Base-by-base conservation (phyloP, 345 rosid genomes). In the Syzygium grande region DNA sequence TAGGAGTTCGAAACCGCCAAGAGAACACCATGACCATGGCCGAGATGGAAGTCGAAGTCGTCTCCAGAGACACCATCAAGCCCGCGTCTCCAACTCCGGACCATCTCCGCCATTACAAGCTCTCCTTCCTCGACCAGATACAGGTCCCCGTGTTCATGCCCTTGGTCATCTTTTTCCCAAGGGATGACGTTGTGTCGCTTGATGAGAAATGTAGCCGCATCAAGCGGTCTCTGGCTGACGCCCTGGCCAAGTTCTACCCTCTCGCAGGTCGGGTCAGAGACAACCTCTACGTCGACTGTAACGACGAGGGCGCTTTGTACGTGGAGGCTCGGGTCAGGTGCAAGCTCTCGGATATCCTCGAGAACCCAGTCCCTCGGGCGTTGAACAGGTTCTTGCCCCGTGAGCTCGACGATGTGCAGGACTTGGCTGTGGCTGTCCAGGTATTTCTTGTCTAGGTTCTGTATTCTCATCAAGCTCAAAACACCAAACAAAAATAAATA, bases 51-150 rank as follows among this genome's bases (percentile, higher is more conserved):
- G 84, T 87, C 12, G 89, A 92, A 88, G 84, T 89, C 17, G 5
- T 88, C 86, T 90, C 88, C 86, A 79, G 14, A 21, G 91, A 88
- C 34, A 87, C 84, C 17, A 89, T 93, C 88, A 90, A 91, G 80
- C 95, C 94, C 56, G 87, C 91, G 9, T 85, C 88, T 34, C 94
- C 95, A 11, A 93, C 92, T 10, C 92, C 90, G 5, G 51, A 89
- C 46, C 89, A 90, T 79, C 94, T 89, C 23, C 84, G 83, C 80
- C 89, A 41, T 46, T 87, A 91, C 87, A 61, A 78, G 8, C 92
- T 91, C 78, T 92, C 93, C 68, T 91, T 88, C 65, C 91, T 89
- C 56, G 93, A 92, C 87, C 94, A 93, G 85, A 25, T 91, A n/a
- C 84, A 88, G 11, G 89, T 92, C 5, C 90, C 93, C 2, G 87